Conservation (phyloP, 2,329 filamentous ascomycete genomes). For the Immersiporthe knoxdaviesiana region DNA sequence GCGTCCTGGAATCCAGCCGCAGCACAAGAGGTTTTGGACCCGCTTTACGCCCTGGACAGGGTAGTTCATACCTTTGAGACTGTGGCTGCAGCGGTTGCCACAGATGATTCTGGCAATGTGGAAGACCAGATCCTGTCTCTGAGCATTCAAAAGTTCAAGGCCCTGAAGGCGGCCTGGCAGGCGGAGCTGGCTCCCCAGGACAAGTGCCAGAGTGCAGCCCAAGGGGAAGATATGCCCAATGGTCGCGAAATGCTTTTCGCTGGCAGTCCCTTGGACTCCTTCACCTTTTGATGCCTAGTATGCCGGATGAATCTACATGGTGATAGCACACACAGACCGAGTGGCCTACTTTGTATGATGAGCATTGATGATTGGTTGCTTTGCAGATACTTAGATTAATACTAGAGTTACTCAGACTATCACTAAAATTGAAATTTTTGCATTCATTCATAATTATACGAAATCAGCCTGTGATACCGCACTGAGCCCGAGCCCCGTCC, state of each 20-base stretch:
- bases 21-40: constrained; percentile 9
- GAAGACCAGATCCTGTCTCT: not conserved
- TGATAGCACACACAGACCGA: not conserved
- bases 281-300: not conserved
- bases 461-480: not conserved
- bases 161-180: not conserved
- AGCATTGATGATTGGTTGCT: not conserved
- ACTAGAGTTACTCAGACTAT: not conserved
- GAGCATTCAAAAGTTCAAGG: not conserved
- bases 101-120: not conserved
- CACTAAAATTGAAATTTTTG: not conserved
- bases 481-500: not conserved
- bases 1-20: constrained; percentile 11
- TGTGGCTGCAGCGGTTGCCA: not conserved
- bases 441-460: no score
- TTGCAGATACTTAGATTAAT: not conserved
- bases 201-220: not conserved
- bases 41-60: constrained; percentile 2
- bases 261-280: not conserved
- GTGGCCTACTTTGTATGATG: not conserved
- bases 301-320: not conserved
- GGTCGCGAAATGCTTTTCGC: not conserved
- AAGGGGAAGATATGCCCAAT: not conserved
- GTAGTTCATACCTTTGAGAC: constrained; percentile 13
- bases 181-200: not conserved